Evolutionary conservation across 2,329 filamentous ascomycete species (phyloP).

Genomic region (Talaromyces sp.): DNA sequence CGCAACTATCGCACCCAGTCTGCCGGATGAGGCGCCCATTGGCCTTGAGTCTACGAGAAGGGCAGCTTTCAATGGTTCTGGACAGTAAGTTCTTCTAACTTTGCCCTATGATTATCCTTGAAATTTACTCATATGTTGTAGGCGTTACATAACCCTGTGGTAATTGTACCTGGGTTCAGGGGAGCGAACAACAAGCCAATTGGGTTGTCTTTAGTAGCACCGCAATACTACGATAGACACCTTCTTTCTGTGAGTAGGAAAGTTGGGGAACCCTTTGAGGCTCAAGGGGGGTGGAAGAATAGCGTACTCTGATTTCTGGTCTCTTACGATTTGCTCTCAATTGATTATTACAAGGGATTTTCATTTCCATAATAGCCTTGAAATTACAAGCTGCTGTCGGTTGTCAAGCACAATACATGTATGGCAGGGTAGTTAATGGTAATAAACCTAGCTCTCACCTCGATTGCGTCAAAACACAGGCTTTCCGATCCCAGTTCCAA

Average conservation of each 20-base stretch:
- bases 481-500: too few species aligned
- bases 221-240: background rate
- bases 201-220: background rate
- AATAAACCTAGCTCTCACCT: too few species aligned
- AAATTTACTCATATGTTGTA: background rate
- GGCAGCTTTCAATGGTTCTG: background rate
- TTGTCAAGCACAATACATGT: too few species aligned
- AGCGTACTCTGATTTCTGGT: background rate
- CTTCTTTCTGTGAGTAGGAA: background rate
- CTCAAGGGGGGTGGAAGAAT: background rate
- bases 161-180: background rate
- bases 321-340: too few species aligned
- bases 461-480: too few species aligned
- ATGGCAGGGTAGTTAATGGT: too few species aligned
- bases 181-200: background rate
- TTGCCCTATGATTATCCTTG: background rate
- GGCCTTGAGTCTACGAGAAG: background rate
- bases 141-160: background rate
- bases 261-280: background rate
- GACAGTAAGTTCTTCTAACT: background rate
- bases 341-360: too few species aligned
- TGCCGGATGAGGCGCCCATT: background rate
- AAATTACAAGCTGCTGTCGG: too few species aligned
- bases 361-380: too few species aligned
- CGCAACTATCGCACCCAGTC: background rate